Evolutionary conservation across 306 rosid genomes (phyloP).

Genomic region (Prunus padus): DNA sequence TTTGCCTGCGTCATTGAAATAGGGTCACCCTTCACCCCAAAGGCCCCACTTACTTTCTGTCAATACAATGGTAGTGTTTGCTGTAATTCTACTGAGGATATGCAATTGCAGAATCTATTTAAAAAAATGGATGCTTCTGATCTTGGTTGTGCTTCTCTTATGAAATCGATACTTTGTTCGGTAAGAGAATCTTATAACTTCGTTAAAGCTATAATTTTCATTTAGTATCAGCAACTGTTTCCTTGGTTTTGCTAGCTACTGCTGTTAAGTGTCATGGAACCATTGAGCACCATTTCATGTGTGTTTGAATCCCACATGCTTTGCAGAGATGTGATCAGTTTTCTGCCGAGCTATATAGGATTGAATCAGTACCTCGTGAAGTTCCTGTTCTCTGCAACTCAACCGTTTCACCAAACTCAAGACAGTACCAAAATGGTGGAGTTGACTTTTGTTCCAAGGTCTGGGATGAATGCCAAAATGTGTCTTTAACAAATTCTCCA

Average conservation of each 20-base stretch:
- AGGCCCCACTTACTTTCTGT: conserved; percentile 33
- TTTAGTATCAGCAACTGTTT: neutral
- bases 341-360: conserved; percentile 27
- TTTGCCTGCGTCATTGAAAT: conserved; percentile 2
- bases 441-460: conserved; percentile 32
- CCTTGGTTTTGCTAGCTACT: neutral
- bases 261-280: neutral
- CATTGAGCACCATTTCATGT: neutral
- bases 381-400: conserved; percentile 43
- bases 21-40: conserved; percentile 33
- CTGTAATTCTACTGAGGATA: conserved; percentile 35
- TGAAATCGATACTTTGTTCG: conserved; percentile 41
- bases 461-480: conserved; percentile 36
- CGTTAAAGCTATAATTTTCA: neutral
- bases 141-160: conserved; percentile 26
- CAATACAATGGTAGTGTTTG: conserved; percentile 41
- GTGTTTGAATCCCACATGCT: neutral
- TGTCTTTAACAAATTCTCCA: conserved; percentile 20
- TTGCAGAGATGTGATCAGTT: conserved; percentile 39
- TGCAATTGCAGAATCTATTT: conserved; percentile 17
- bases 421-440: neutral
- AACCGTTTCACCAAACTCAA: conserved; percentile 21
- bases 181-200: conserved; percentile 12
- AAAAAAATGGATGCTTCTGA: conserved; percentile 23
- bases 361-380: conserved; percentile 20